Conservation (phyloP, 805 yeast genomes). For the Saccharomycopsis javanensis region DNA sequence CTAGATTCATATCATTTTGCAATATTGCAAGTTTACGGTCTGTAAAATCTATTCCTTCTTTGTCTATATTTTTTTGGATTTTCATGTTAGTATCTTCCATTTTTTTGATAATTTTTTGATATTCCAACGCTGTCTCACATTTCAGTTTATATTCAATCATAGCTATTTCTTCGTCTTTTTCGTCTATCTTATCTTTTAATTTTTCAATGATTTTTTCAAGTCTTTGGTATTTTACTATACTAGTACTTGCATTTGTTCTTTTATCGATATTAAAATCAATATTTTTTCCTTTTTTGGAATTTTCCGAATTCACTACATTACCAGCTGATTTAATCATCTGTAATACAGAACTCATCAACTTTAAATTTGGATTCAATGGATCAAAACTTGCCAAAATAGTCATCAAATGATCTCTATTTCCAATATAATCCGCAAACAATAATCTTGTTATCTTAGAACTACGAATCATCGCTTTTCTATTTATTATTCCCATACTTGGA, state of each 20-base stretch:
- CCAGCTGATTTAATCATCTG: conserved; percentile 23
- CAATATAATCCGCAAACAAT: conserved; percentile 36
- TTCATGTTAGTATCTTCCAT: conserved; percentile 22
- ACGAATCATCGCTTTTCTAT: conserved; percentile 32
- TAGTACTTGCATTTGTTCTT: background rate
- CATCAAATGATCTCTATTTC: conserved; percentile 23
- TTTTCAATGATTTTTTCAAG: background rate
- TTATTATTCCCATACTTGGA: background rate
- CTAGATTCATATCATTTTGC: conserved; percentile 11
- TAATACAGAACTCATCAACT: conserved; percentile 26
- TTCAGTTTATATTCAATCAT: conserved; percentile 8
- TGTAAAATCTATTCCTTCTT: conserved; percentile 40
- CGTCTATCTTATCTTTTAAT: conserved; percentile 1
- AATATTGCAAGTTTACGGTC: conserved; percentile 27
- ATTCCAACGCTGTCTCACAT: conserved; percentile 14
- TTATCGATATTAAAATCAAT: too few relatives aligned
- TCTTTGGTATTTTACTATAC: background rate
- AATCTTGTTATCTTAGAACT: conserved; percentile 41
- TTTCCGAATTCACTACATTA: conserved; percentile 1
- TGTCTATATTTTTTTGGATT: conserved; percentile 35
- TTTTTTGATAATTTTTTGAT: conserved; percentile 7
- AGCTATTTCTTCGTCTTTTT: background rate
- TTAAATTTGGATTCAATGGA: conserved; percentile 29
- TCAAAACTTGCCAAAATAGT: conserved; percentile 33
- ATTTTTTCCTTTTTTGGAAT: background rate